Evolutionary conservation across 441 rosid species (phyloP).

Genomic region (Syzygium syzygioides): DNA sequence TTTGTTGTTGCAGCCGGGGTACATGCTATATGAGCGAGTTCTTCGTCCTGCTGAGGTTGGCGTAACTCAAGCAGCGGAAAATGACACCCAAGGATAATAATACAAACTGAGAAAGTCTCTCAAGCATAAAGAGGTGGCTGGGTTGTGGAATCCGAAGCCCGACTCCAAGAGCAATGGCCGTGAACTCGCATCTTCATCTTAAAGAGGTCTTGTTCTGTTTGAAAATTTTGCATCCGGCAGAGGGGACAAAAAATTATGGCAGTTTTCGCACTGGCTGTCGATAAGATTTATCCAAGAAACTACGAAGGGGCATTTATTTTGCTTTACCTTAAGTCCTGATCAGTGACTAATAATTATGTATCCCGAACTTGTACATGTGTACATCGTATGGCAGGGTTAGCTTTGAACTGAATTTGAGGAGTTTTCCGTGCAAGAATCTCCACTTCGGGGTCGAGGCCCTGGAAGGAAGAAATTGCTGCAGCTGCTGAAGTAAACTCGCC

Average conservation of each 20-base stretch:
- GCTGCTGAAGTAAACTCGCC: background rate
- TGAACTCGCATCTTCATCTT: background rate
- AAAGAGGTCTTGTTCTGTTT: background rate
- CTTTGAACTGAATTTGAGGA: background rate
- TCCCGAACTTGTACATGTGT: background rate
- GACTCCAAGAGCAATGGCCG: background rate
- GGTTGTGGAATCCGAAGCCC: background rate
- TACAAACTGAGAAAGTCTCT: slow-evolving; percentile 19
- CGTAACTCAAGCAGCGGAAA: slow-evolving; percentile 7
- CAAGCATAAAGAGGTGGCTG: slow-evolving; percentile 13
- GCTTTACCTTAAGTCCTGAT: background rate
- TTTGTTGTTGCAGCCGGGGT: slow-evolving; percentile 56
- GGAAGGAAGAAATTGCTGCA: background rate
- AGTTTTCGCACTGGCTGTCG: background rate
- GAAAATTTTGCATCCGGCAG: background rate
- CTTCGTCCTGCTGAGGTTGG: slow-evolving; percentile 74
- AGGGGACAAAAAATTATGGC: background rate
- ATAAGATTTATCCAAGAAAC: background rate
- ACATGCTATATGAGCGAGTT: slow-evolving; percentile 63
- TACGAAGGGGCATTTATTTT: background rate
- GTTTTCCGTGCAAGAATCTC: background rate
- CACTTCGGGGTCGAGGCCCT: background rate
- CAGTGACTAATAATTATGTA: background rate
- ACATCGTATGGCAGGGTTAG: background rate
- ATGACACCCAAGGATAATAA: slow-evolving; percentile 3